Base-by-base conservation (phyloP, 2,329 filamentous ascomycete species). In the Macrophomina pseudophaseolina region DNA sequence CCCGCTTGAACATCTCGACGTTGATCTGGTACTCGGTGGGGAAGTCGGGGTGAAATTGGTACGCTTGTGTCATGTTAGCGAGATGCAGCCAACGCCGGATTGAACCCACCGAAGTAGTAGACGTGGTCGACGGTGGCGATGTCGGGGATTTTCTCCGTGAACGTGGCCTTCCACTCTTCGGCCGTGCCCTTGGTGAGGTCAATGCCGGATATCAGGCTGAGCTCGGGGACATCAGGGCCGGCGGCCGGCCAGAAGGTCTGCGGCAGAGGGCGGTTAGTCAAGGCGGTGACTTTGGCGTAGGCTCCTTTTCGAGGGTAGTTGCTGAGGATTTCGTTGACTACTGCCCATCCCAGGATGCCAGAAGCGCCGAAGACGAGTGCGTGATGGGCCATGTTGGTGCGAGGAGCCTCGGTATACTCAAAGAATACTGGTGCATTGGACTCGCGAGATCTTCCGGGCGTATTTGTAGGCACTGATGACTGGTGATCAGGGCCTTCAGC, bases 281-380 rank as follows among this genome's bases (percentile, higher is more conserved):
- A 69, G 0, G 78, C 80, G n/a, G 80, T 81, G 14, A 81, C 74
- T 32, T 73, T 74, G 28, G 68, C 67, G 72, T 80, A 82, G 6
- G 70, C 70, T 4, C 72, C 72, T 32, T 73, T 56, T 7, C 69
- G 65, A 6, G 80, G 80, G 67, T 81, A 82, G 54, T 75, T 74
- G 44, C 74, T 70, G 7, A 77, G 70, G 3, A 81, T 70, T 54
- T 79, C 74, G 64, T 82, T 81, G 16, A 79, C 74, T 35, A 81
- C 74, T 7, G 79, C 76, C 81, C 80, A 83, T 49, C 80, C 80
- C 60, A 74, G 77, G 46, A 83, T 79, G 9, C 81, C 80, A 9
- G 77, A 79, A 53, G 76, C 77, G 44, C 81, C 81, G 53, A 80
- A 80, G 23, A 82, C 75, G 16, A 82, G 75, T 2, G 80, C 79